Percentiles rank a stretch among this genome's conserved stretches.
Evolutionary conservation across 257 asterid genomes (phyloP).

Genomic region (Salvia rosmarinus): DNA sequence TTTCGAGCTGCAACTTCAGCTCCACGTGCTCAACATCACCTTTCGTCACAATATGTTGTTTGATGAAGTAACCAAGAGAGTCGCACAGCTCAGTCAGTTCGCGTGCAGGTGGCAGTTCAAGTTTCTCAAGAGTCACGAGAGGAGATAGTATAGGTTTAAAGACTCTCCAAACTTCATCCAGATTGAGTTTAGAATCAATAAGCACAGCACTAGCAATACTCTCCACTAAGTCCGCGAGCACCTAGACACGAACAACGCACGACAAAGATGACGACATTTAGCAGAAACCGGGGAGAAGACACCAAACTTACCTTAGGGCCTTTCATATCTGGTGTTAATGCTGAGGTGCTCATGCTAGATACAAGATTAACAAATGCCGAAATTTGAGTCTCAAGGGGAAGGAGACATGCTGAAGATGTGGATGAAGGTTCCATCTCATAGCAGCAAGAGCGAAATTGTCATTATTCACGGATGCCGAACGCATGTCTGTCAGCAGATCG

Average conservation of each 20-base stretch:
- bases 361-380: conserved; percentile 53
- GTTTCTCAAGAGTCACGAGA: conserved; percentile 88
- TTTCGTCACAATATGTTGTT: conserved; percentile 41
- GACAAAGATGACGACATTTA: background rate
- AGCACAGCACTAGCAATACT: conserved; percentile 92
- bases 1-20: conserved; percentile 68
- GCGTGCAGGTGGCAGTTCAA: conserved; percentile 83
- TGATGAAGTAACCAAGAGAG: conserved; percentile 77
- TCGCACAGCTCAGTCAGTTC: conserved; percentile 80
- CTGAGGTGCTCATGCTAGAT: conserved; percentile 45
- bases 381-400: conserved; percentile 55
- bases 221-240: conserved; percentile 94
- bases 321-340: conserved; percentile 56
- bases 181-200: conserved; percentile 71
- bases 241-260: conserved; percentile 44
- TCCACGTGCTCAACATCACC: conserved; percentile 61
- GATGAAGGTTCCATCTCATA: conserved; percentile 64
- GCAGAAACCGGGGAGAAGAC: no score
- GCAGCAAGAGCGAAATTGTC: conserved; percentile 86
- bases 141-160: conserved; percentile 79
- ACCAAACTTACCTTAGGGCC: conserved; percentile 69
- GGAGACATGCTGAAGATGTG: conserved; percentile 75
- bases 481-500: conserved; percentile 90
- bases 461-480: conserved; percentile 89
- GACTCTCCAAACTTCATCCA: conserved; percentile 80